Evolutionary conservation across 2,329 filamentous ascomycete species (phyloP), one percentile per base, ranked within the genome.

Genomic region (Incumbomyces delicatus): DNA sequence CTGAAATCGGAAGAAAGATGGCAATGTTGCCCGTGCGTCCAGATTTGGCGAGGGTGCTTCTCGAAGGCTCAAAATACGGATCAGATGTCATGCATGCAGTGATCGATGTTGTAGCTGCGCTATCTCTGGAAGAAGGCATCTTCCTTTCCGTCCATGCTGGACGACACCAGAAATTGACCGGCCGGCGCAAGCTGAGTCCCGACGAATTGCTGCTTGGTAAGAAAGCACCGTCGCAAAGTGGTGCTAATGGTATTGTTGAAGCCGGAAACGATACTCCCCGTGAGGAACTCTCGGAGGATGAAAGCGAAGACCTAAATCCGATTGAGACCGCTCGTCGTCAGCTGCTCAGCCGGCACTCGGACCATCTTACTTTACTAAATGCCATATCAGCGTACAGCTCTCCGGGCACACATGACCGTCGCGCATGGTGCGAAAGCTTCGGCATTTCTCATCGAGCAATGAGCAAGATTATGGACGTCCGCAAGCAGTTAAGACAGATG

Each of bases 1-100:
- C 83, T 3, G 67, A 76, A 0, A 71, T 79, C 14, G 92, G 92
- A 1, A 71, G 74, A 36, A 82, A 83, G 46, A 88, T 98, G 64
- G 85, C 90, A 1, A 76, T 80, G 32, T 79, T 96, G 17, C 92
- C 92, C 1, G 75, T 98, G 1, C 81, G 87, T 0, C 87, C 87
- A 0, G 77, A 84, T 0, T 78, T 94, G 7, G 88, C 84, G 0
- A 79, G 88, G 1, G 87, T 95, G 1, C 71, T 98, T 0, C 72
- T 98, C 14, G 86, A 87, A 35, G 86, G 89, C 1, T 79, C 82
- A 0, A 76, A 77, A 6, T 76, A 82, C 0, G 77, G 83, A 35
- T 77, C 76, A 41, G 78, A 85, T 55, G 94, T 88, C 56, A 67
- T 95, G 1, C 64, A 82, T 0, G 87, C 95, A 55, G 81, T 80